phyloP scores from a whole-genome alignment of 495 filamentous ascomycete genomes.

The Trichocladium antarcticum region DNA sequence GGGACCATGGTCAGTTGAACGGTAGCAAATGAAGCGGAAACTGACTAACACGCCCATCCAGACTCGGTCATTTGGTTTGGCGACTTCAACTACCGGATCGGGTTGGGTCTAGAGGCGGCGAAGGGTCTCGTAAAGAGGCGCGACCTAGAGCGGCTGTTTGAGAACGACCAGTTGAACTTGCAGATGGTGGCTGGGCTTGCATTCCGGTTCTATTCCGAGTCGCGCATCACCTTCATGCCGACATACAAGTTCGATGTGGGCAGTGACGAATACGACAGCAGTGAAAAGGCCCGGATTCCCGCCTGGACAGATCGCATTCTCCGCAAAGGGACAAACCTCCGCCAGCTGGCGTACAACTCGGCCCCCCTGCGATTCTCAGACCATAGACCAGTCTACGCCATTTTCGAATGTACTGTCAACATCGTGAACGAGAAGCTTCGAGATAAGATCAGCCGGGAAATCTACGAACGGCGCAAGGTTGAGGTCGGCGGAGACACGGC shows the following conservation, averaged over 20 bases:
- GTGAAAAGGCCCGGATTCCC: conserved; percentile 86
- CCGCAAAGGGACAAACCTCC: conserved; percentile 69
- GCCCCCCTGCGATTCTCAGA: conserved; percentile 81
- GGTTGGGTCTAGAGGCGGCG: conserved; percentile 66
- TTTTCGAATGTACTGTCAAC: conserved; percentile 71
- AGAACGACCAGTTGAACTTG: conserved; percentile 93
- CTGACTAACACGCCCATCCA: conserved; percentile 10
- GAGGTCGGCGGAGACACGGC: conserved; percentile 42
- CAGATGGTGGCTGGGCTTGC: conserved; percentile 89
- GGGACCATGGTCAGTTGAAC: conserved; percentile 56
- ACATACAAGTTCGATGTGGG: conserved; percentile 94
- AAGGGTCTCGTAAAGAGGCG: conserved; percentile 56
- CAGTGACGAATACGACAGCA: conserved; percentile 79
- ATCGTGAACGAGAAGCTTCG: conserved; percentile 64
- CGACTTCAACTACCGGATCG: conserved; percentile 98
- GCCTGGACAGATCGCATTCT: conserved; percentile 95
- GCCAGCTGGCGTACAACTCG: conserved; percentile 67
- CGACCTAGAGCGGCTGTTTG: conserved; percentile 70
- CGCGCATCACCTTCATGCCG: conserved; percentile 70
- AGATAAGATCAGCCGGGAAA: conserved; percentile 53
- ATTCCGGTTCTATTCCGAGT: conserved; percentile 86
- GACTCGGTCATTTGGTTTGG: conserved; percentile 93
- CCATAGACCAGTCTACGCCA: conserved; percentile 84
- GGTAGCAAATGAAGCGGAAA: background rate
- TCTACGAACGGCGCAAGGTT: conserved; percentile 58